phyloP scores from a whole-genome alignment of 129 eudicot genomes.

The Flaveria brownii region DNA sequence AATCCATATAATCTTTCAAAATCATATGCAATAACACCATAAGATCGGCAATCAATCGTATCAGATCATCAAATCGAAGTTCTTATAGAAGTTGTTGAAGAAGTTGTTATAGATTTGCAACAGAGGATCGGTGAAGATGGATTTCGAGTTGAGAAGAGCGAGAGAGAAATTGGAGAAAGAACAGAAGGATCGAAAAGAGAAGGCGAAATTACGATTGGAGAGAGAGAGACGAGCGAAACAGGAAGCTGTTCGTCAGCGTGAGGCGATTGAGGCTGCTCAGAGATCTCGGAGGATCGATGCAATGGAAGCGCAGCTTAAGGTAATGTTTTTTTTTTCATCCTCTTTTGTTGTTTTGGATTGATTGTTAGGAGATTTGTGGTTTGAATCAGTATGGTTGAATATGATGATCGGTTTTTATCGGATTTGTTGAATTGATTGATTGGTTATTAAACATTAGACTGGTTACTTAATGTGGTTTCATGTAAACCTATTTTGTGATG shows the following conservation, averaged over 20 bases:
- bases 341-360: background rate
- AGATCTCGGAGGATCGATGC: constrained; percentile 71
- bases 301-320: constrained; percentile 83
- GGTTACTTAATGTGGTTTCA: too few species aligned
- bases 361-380: too few species aligned
- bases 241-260: constrained; percentile 69
- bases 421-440: background rate
- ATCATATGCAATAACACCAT: background rate
- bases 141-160: constrained; percentile 87
- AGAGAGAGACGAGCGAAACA: constrained; percentile 57
- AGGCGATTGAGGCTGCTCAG: constrained; percentile 77
- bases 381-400: background rate
- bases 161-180: constrained; percentile 85
- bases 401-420: background rate
- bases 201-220: constrained; percentile 55
- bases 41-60: constrained; percentile 4
- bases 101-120: too few species aligned
- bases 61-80: background rate
- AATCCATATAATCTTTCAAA: background rate
- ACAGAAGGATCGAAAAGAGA: constrained; percentile 74
- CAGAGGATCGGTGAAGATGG: constrained; percentile 43
- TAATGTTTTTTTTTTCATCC: background rate
- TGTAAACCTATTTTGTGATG: background rate
- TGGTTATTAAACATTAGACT: background rate
- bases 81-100: too few species aligned